Conservation (phyloP, 1,284 basidiomycete genomes). For the Ustilago xerochloae region DNA sequence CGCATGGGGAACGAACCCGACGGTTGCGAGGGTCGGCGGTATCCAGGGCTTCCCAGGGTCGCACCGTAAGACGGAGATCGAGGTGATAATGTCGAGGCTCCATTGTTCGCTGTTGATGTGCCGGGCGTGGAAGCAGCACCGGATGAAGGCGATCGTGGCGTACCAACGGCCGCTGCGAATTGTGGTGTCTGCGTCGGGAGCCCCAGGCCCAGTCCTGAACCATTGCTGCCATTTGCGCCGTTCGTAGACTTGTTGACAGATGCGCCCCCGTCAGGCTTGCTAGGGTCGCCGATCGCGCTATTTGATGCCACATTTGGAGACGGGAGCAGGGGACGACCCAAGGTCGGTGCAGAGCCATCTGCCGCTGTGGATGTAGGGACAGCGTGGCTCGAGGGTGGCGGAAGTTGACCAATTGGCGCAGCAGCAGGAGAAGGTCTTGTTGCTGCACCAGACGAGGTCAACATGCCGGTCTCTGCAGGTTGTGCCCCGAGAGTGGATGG, state of each 20-base stretch:
- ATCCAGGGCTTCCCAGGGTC: conserved; percentile 24
- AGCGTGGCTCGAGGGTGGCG: conserved; percentile 34
- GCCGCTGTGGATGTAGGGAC: conserved; percentile 9
- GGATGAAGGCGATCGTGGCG: conserved; percentile 35
- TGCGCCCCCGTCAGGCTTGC: conserved; percentile 6
- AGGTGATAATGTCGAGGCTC: conserved; percentile 10
- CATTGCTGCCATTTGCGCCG: background rate
- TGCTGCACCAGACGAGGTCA: conserved; percentile 22
- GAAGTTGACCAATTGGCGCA: conserved; percentile 15
- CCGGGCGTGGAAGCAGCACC: conserved; percentile 3
- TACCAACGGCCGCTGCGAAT: conserved; percentile 14
- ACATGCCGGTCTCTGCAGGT: conserved; percentile 33
- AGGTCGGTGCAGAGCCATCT: conserved; percentile 1
- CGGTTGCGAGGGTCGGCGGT: conserved; percentile 41
- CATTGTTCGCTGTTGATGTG: conserved; percentile 1
- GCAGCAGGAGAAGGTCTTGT: conserved; percentile 5
- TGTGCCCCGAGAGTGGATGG: conserved; percentile 15
- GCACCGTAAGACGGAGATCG: conserved; percentile 44
- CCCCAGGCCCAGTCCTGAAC: conserved; percentile 25
- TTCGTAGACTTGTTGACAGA: conserved; percentile 5
- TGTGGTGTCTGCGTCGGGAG: conserved; percentile 22
- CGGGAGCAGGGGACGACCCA: conserved; percentile 32
- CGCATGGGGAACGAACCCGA: conserved; percentile 52
- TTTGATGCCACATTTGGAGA: conserved; percentile 6
- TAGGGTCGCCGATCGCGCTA: conserved; percentile 3